Conservation (phyloP, 345 rosid genomes). For the Acer negundo region DNA sequence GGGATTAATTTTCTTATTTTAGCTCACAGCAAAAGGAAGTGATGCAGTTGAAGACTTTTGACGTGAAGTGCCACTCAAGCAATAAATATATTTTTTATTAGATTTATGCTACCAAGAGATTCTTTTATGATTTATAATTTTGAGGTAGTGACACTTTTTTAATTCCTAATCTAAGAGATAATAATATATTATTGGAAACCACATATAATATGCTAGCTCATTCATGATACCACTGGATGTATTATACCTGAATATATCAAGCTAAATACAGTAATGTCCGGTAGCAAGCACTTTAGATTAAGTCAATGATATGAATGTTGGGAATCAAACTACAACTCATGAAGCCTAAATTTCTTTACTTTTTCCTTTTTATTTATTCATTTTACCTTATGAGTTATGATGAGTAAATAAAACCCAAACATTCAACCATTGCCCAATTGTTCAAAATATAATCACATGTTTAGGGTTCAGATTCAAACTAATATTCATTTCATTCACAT, state of each 20-base stretch:
- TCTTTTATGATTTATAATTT: neutral
- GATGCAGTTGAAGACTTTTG: neutral
- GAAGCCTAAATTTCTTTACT: neutral
- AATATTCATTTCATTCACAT: neutral
- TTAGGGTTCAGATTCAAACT: neutral
- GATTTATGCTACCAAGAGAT: neutral
- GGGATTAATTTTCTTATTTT: neutral
- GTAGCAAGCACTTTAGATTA: neutral
- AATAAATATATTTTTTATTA: neutral
- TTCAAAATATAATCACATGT: neutral
- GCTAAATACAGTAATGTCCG: neutral
- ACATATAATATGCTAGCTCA: neutral
- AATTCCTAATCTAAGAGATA: conserved; percentile 12
- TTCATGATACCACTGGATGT: neutral
- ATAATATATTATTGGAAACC: neutral
- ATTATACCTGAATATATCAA: neutral
- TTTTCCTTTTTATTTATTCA: neutral
- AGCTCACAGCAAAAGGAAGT: neutral
- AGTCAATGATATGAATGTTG: neutral
- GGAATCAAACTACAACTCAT: neutral
- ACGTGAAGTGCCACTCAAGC: neutral
- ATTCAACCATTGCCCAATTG: neutral
- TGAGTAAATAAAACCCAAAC: neutral
- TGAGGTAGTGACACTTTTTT: neutral
- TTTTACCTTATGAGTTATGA: neutral